phyloP scores from a whole-genome alignment of 2,329 filamentous ascomycete species.

The Emmonsia crescens region DNA sequence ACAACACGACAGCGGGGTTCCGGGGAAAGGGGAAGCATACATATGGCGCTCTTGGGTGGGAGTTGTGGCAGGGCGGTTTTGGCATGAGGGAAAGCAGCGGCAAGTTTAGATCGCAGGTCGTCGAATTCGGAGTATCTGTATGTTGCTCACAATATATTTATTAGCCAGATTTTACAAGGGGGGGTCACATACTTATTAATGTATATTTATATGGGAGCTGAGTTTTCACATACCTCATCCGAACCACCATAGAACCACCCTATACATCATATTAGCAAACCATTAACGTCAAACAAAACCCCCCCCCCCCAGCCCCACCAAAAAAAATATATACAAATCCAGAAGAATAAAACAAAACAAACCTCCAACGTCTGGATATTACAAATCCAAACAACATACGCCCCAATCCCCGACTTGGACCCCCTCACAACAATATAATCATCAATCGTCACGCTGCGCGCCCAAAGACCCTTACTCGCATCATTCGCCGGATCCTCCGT shows the following conservation, averaged over 20 bases:
- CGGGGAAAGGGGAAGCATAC: slow-evolving; percentile 37
- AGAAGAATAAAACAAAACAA: slow-evolving; percentile 25
- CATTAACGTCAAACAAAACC: too few species aligned
- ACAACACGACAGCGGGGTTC: background rate
- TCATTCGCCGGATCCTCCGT: slow-evolving; percentile 47
- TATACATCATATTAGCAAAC: too few species aligned
- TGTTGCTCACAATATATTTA: slow-evolving; percentile 11
- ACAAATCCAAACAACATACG: slow-evolving; percentile 93
- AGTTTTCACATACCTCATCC: slow-evolving; percentile 41
- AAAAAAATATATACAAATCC: background rate
- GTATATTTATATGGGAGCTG: background rate
- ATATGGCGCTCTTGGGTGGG: slow-evolving; percentile 83
- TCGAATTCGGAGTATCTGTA: slow-evolving; percentile 85
- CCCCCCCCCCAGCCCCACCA: too few species aligned
- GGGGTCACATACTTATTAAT: too few species aligned
- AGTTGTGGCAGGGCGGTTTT: slow-evolving; percentile 77
- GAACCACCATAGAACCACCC: slow-evolving; percentile 48
- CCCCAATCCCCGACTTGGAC: slow-evolving; percentile 51
- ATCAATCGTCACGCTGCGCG: slow-evolving; percentile 49
- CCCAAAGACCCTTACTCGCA: slow-evolving; percentile 50
- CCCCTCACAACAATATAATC: slow-evolving; percentile 53
- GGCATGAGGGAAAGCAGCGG: slow-evolving; percentile 73
- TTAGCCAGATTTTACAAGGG: background rate
- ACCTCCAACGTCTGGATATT: slow-evolving; percentile 76
- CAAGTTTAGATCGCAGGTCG: slow-evolving; percentile 60